Evolutionary conservation across 352 stramenopile genomes (phyloP).

Genomic region (Phytophthora parvispora): DNA sequence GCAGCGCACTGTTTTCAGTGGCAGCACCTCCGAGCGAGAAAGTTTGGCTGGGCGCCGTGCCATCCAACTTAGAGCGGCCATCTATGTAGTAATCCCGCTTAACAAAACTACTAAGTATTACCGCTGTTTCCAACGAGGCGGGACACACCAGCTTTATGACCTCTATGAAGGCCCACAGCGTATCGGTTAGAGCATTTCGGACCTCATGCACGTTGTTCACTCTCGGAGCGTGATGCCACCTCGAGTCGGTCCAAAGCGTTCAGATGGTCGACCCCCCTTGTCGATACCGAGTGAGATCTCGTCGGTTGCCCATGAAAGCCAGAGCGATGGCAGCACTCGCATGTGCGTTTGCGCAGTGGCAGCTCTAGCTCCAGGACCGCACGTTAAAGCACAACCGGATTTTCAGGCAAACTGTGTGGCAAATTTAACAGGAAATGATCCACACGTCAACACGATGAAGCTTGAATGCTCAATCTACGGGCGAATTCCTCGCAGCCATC

Average conservation of each 20-base stretch:
- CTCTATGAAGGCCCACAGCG: too few relatives aligned
- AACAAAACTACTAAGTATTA: too few relatives aligned
- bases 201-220: too few relatives aligned
- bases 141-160: too few relatives aligned
- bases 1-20: neutral
- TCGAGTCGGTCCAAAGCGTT: neutral
- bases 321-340: too few relatives aligned
- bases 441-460: conserved; percentile 1
- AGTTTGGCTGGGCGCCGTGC: neutral
- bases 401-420: neutral
- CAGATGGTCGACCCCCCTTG: neutral
- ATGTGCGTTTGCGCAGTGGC: neutral
- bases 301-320: neutral
- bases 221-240: too few relatives aligned
- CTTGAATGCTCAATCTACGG: neutral
- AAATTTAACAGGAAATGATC: neutral
- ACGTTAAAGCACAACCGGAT: neutral
- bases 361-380: neutral
- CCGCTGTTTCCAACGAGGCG: too few relatives aligned
- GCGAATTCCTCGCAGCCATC: neutral
- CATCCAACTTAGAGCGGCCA: too few relatives aligned
- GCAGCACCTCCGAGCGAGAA: neutral
- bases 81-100: too few relatives aligned
- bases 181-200: too few relatives aligned
- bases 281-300: neutral